Evolutionary conservation across 2,329 filamentous ascomycete genomes (phyloP).

Genomic region (Trichoderma gracile): DNA sequence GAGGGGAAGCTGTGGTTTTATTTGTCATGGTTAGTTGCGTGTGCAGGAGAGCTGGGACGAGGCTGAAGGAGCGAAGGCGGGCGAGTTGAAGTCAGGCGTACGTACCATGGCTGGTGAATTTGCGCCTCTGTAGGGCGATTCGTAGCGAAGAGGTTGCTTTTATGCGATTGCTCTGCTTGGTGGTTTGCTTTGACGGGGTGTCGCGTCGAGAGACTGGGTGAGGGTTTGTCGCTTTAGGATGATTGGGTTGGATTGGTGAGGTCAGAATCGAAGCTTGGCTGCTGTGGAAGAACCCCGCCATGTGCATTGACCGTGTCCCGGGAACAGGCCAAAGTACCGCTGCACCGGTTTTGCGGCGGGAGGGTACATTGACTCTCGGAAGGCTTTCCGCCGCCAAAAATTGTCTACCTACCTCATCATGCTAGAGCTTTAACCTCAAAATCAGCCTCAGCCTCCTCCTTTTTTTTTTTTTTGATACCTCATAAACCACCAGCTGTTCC

Average conservation of each 20-base stretch:
- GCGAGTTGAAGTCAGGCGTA: no score
- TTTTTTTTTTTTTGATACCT: background rate
- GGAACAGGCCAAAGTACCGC: slow-evolving; percentile 14
- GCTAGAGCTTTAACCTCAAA: background rate
- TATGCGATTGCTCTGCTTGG: background rate
- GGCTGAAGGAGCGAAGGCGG: no score
- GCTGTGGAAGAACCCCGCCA: slow-evolving; percentile 31
- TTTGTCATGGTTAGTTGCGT: slow-evolving; percentile 28
- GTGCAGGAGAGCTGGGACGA: no score
- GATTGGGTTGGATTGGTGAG: background rate
- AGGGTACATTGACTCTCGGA: slow-evolving; percentile 15
- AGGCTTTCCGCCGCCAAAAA: slow-evolving; percentile 23
- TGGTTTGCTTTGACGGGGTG: background rate
- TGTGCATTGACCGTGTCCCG: slow-evolving; percentile 33
- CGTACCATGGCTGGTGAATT: no score
- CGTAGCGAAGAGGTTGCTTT: no score
- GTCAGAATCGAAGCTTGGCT: slow-evolving; percentile 2
- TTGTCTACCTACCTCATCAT: background rate
- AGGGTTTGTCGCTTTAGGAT: background rate
- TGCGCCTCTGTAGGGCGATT: slow-evolving; percentile 16
- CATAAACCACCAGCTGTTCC: background rate
- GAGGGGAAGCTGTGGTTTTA: slow-evolving; percentile 58
- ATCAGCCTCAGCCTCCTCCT: background rate
- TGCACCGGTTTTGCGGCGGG: background rate
- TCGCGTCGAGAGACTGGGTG: slow-evolving; percentile 1